Base-by-base conservation (phyloP, 2,329 filamentous ascomycete genomes). In the Grosmannia serpens region DNA sequence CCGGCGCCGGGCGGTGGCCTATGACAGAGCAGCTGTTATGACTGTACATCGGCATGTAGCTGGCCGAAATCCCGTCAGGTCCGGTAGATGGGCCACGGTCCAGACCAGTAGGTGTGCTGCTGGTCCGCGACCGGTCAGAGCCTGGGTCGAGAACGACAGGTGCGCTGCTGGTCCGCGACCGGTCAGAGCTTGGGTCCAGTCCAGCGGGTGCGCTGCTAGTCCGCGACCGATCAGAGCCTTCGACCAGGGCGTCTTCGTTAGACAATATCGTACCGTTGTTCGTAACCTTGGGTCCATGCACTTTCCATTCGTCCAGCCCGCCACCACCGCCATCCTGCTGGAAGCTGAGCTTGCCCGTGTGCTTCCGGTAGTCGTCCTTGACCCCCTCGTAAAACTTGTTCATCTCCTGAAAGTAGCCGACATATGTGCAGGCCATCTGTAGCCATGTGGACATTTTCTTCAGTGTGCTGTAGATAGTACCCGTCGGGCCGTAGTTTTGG, bases 351-450 rank as follows among this genome's bases (percentile, higher is more conserved):
- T 70, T 65, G 58, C 68, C 49, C 64, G 62, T 62, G 58, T 70
- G 68, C 64, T 59, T 65, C 33, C 67, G 65, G 61, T 77, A 79
- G 60, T 83, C 78, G 33, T 71, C 70, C 65, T 77, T 80, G 61
- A 82, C 75, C 1, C 67, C 70, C 2, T 71, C 66, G 62, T 81
- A 84, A 63, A 80, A 84, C 4, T 68, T 67, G 62, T 81, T 74
- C 72, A 82, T 79, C 20, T 77, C 74, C 31, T 72, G 70, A 58
- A 85, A 76, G 9, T 81, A 79, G 53, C 70, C 71, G 58, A 78
- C 74, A 67, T 83, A 85, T 3, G 76, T 78, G 33, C 74, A 73
- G 1, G 81, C 81, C 79, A 84, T 82, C 58, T 77, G 76, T 50
- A 84, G 69, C 65, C 75, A 76, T 3, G 69, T 68, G 0, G 76